Conservation (phyloP, 2,329 filamentous ascomycete genomes). For the Penicillium sp. region DNA sequence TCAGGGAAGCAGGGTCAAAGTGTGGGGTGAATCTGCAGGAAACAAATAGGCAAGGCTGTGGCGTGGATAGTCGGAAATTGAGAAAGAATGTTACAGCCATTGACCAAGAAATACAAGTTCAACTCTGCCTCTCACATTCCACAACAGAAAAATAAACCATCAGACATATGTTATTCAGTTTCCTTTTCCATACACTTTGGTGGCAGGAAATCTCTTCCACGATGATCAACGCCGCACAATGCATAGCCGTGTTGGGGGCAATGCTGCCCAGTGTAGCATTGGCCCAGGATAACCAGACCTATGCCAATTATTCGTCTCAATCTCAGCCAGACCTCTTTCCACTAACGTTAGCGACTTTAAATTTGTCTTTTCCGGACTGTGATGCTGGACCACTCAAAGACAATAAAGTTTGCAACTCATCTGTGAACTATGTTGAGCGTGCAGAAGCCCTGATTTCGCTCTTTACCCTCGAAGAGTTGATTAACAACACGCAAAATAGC, state of each 20-base stretch:
- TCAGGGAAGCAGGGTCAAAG: too few relatives aligned
- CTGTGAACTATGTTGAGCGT: slow-evolving; percentile 32
- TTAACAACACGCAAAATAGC: slow-evolving; percentile 46
- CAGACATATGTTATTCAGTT: too few relatives aligned
- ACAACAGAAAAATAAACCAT: too few relatives aligned
- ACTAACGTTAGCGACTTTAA: background rate
- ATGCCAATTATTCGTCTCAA: slow-evolving; percentile 12
- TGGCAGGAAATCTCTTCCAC: background rate
- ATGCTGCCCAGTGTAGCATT: slow-evolving; percentile 5
- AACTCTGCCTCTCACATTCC: too few relatives aligned
- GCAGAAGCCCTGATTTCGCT: slow-evolving; percentile 45
- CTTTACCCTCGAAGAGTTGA: slow-evolving; percentile 51
- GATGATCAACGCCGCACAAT: background rate
- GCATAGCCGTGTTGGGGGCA: background rate
- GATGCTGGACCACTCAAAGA: slow-evolving; percentile 45
- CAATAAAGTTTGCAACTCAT: slow-evolving; percentile 48
- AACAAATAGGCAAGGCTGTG: too few relatives aligned
- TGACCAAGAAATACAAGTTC: too few relatives aligned
- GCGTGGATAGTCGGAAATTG: too few relatives aligned
- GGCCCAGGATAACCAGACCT: slow-evolving; percentile 9
- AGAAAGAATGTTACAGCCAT: too few relatives aligned
- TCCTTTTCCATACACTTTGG: background rate
- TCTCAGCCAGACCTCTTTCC: slow-evolving; percentile 10
- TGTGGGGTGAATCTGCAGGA: too few relatives aligned
- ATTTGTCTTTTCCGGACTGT: slow-evolving; percentile 46